A percentile compares a stretch with the other conserved stretches of the same genome.
Evolutionary conservation across 2,329 filamentous ascomycete species (phyloP).

Genomic region (Verticillium dahliae): DNA sequence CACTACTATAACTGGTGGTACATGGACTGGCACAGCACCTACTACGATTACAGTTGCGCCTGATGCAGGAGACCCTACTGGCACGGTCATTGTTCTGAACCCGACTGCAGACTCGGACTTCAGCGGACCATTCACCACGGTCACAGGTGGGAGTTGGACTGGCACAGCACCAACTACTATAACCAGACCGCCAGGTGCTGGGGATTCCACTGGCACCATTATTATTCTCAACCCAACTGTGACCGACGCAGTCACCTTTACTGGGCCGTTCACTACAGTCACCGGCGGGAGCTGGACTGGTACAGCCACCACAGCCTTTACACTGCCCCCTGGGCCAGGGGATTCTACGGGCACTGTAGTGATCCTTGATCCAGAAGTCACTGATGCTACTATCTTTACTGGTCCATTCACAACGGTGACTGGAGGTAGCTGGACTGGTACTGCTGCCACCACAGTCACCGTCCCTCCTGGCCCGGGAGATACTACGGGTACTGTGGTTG

Average conservation of each 20-base stretch:
- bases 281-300: background rate
- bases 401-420: constrained; percentile 5
- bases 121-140: background rate
- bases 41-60: background rate
- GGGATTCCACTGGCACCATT: background rate
- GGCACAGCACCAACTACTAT: background rate
- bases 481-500: background rate
- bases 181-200: background rate
- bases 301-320: background rate
- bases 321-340: background rate
- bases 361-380: background rate
- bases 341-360: background rate
- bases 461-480: background rate
- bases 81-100: background rate
- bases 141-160: background rate
- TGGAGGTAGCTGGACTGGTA: background rate
- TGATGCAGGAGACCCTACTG: background rate
- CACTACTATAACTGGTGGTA: background rate
- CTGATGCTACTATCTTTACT: background rate
- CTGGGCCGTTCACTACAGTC: background rate
- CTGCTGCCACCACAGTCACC: background rate
- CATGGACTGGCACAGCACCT: background rate
- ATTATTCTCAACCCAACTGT: background rate
- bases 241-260: background rate
- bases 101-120: background rate